Base-by-base conservation (phyloP, 257 asterid species). In the Solanum bulbocastanum region DNA sequence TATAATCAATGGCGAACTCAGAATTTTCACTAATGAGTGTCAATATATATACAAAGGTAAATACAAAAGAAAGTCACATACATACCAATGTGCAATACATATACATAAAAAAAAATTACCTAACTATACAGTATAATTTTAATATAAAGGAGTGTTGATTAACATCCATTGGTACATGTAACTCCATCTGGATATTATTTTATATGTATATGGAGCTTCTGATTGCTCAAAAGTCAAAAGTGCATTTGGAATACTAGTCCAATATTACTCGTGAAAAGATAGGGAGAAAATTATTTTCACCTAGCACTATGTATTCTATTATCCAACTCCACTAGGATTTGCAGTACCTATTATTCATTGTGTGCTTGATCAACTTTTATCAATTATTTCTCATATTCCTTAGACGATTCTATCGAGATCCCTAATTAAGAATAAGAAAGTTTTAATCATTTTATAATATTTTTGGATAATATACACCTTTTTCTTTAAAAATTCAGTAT, bases 91-190 rank as follows among this genome's bases (percentile, higher is more conserved):
- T 20, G n/a, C 4, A 20, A 18, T 56, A 56, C 5, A 52, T 52
- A 49, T 49, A 49, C 8, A 49, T 49, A 49, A 49, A 49, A 49
- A 36, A 36, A 36, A 4, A 36, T 39, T 56, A 56, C 3, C 10
- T 18, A 56, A 10, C n/a, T 56, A 56, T 3, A 20, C 23, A 56
- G 23, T 52, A 52, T 16, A 52, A 52, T 0, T 20, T 20, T 20
- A 1, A 3, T 20, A 44, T 1, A 1, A 8, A 58, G 5, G 4
- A 8, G 6, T 11, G 0, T 60, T 1, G 14, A 0, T 23, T 60
- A 2, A 1, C n/a, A 56, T 56, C 4, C 2, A 3, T 52, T 56
- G 22, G 10, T 56, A 56, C n/a, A 18, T 56, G 65, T 18, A 9
- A 58, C 66, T 58, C 12, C 66, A 58, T 25, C 12, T 4, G 27